Conservation (phyloP, 2,329 filamentous ascomycete species). For the Fusarium sp. region DNA sequence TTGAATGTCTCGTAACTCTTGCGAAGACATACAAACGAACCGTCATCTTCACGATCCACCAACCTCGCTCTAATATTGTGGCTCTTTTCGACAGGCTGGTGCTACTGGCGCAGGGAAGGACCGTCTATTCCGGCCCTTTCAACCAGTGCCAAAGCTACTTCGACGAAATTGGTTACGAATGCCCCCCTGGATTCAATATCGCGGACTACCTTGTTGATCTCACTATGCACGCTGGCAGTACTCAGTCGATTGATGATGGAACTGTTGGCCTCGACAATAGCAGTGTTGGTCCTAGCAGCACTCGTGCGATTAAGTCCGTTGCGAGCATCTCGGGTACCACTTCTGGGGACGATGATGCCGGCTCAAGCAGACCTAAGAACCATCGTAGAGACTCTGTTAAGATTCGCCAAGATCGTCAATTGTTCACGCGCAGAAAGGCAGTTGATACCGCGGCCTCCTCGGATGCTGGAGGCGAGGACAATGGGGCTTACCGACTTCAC, state of each 20-base stretch:
- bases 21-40: slow-evolving; percentile 98
- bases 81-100: slow-evolving; percentile 96
- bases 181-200: slow-evolving; percentile 97
- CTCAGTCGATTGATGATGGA: slow-evolving; percentile 67
- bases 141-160: slow-evolving; percentile 91
- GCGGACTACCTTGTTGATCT: slow-evolving; percentile 97
- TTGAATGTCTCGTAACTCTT: slow-evolving; percentile 93
- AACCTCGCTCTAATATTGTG: slow-evolving; percentile 97
- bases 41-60: slow-evolving; percentile 98
- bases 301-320: slow-evolving; percentile 89
- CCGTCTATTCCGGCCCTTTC: slow-evolving; percentile 95
- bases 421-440: slow-evolving; percentile 83
- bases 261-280: slow-evolving; percentile 65
- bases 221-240: slow-evolving; percentile 90
- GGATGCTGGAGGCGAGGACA: slow-evolving; percentile 64
- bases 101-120: slow-evolving; percentile 86
- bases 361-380: slow-evolving; percentile 70
- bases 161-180: slow-evolving; percentile 89
- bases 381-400: slow-evolving; percentile 85
- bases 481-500: slow-evolving; percentile 64
- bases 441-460: slow-evolving; percentile 73
- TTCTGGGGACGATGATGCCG: slow-evolving; percentile 74
- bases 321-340: slow-evolving; percentile 84
- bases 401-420: slow-evolving; percentile 86
- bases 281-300: slow-evolving; percentile 85